These are phyloP conservation scores for Fonsecaea pedrosoi DNA, from an alignment of 2,329 filamentous ascomycete genomes.

Conservation along the genomic window DNA sequence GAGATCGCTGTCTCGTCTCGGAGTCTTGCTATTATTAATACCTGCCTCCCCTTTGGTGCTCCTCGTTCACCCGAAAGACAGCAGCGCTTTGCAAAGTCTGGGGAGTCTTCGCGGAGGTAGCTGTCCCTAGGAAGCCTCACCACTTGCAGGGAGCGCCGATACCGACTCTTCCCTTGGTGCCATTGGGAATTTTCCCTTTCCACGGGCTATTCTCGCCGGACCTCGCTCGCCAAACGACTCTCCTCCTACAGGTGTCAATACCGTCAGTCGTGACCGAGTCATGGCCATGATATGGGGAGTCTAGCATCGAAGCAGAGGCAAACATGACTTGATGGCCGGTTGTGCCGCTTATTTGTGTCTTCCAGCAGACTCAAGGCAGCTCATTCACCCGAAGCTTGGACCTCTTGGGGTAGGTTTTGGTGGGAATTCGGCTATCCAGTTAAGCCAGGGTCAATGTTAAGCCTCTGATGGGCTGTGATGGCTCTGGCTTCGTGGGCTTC, in stretches of 20 bases:
- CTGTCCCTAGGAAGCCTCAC: not conserved
- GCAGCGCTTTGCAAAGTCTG: not conserved
- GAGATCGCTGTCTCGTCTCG: slow-evolving; percentile 4
- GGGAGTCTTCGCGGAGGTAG: not conserved
- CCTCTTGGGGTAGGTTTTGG: not conserved
- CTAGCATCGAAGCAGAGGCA: too few species aligned
- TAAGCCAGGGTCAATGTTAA: not conserved
- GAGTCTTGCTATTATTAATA: not conserved
- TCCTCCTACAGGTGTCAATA: too few species aligned
- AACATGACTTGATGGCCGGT: too few species aligned
- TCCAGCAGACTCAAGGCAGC: not conserved
- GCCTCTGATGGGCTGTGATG: not conserved
- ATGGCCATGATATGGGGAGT: too few species aligned
- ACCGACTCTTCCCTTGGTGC: not conserved
- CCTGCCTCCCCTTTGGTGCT: not conserved
- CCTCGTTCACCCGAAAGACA: not conserved
- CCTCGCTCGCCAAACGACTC: not conserved
- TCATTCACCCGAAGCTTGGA: not conserved
- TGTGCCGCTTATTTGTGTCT: not conserved
- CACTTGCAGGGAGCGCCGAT: not conserved
- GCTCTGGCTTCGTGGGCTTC: not conserved
- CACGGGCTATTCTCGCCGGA: not conserved
- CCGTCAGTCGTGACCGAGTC: too few species aligned
- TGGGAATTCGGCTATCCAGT: not conserved
- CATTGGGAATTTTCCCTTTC: not conserved